Evolutionary conservation across 1,284 basidiomycete species (phyloP).

Genomic region (Singerocomus rubriflavus): DNA sequence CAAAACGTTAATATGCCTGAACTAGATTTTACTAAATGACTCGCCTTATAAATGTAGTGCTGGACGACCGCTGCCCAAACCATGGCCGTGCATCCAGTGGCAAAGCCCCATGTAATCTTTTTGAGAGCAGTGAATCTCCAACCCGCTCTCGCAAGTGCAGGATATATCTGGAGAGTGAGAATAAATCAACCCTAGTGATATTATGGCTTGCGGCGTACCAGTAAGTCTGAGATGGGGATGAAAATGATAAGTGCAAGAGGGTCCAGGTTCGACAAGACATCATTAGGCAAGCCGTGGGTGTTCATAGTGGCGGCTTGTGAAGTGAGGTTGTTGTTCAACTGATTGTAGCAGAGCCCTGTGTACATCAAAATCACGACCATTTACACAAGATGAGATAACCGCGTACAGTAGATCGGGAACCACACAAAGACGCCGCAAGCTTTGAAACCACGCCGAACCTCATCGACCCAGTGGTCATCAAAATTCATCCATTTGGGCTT

Average conservation of each 20-base stretch:
- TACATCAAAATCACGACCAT: slow-evolving; percentile 1
- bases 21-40: slow-evolving; percentile 3
- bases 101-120: slow-evolving; percentile 76
- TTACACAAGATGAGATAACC: neutral
- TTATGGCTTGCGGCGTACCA: slow-evolving; percentile 33
- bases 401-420: slow-evolving; percentile 70
- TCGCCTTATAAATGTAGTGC: slow-evolving; percentile 69
- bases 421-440: slow-evolving; percentile 83
- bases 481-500: slow-evolving; percentile 69
- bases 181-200: neutral
- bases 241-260: slow-evolving; percentile 74
- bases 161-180: slow-evolving; percentile 54
- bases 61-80: slow-evolving; percentile 65
- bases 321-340: slow-evolving; percentile 77
- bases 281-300: slow-evolving; percentile 76
- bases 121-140: slow-evolving; percentile 73
- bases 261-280: slow-evolving; percentile 78
- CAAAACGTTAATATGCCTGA: slow-evolving; percentile 6
- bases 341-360: slow-evolving; percentile 72
- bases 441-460: slow-evolving; percentile 78
- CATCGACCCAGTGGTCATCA: slow-evolving; percentile 80
- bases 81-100: slow-evolving; percentile 58
- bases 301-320: slow-evolving; percentile 74
- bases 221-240: slow-evolving; percentile 66
- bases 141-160: slow-evolving; percentile 59